phyloP scores from a whole-genome alignment of 495 filamentous ascomycete species.

The Hypomontagnella monticulosa region DNA sequence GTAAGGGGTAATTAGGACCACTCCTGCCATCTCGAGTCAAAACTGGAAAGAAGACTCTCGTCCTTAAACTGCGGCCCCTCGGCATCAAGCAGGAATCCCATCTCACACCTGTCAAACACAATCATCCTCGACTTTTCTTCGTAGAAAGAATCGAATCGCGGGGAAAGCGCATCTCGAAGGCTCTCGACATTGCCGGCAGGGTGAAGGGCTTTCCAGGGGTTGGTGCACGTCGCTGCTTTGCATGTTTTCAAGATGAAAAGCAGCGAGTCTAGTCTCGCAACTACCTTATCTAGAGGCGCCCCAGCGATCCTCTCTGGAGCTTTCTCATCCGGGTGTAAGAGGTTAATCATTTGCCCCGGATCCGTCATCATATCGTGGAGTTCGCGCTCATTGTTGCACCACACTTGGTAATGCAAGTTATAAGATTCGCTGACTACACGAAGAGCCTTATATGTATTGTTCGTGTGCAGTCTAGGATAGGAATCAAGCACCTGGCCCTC shows the following conservation, averaged over 20 bases:
- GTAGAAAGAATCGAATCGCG: conserved; percentile 68
- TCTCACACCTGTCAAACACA: conserved; percentile 65
- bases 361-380: conserved; percentile 71
- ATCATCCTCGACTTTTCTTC: conserved; percentile 56
- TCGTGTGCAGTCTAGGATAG: conserved; percentile 45
- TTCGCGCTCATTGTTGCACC: conserved; percentile 72
- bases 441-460: conserved; percentile 73
- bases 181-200: conserved; percentile 57
- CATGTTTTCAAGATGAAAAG: conserved; percentile 73
- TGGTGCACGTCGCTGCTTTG: conserved; percentile 62
- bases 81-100: conserved; percentile 67
- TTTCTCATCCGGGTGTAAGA: conserved; percentile 52
- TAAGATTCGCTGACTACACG: conserved; percentile 64
- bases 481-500: conserved; percentile 58
- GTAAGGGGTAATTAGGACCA: conserved; percentile 14
- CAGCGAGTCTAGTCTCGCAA: conserved; percentile 66
- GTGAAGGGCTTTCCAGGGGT: conserved; percentile 69
- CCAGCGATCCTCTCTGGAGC: conserved; percentile 51
- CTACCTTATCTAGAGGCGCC: conserved; percentile 54
- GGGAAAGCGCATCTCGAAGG: conserved; percentile 56
- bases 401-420: conserved; percentile 71
- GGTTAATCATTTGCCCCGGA: conserved; percentile 68
- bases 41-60: conserved; percentile 25
- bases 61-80: conserved; percentile 67
- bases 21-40: conserved; percentile 34